Base-by-base conservation (phyloP, 306 rosid species). In the Quercus suber region DNA sequence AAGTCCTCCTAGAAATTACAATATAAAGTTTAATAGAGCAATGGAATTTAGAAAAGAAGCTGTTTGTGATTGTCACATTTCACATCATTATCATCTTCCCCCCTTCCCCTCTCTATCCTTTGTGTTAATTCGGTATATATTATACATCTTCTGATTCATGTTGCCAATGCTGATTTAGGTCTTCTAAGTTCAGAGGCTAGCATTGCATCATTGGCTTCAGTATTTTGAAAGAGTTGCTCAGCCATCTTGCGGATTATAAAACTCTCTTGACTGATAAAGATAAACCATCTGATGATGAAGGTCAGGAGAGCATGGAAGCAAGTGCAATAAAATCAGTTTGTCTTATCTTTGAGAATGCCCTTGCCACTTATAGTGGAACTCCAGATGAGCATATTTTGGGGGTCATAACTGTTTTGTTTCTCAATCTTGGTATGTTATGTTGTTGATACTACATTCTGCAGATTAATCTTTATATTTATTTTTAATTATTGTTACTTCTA, bases 371-470 rank as follows among this genome's bases (percentile, higher is more conserved):
- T 80, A 87, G 85, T 86, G 94, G 90, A 80, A 75, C 80, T 78
- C 91, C 92, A 57, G 87, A 89, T 53, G 90, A 91, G 83, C 89
- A 86, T 80, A 74, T 90, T 74, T 74, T 92, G 85, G 89, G 82
- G 2, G 96, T 90, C 76, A 85, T 90, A 75, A 89, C 98, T 78
- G 86, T 89, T 80, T 75, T 95, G 80, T 91, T 92, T 83, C 86
- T 90, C 45, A 89, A 89, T 84, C 90, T 95, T 15, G 96, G 99
- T 95, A 84, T 17, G 89, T 68, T 68, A 74, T 73, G 59, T 61
- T 69, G 55, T 61, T 78, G 71, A 49, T 63, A 31, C 58, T 64
- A 25, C 68, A 65, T 27, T 56, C 12, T 27, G 70, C 41, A 25
- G 14, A 14, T 10, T 2, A 12, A 25, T 73, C 67, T 17, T 53